Conservation (phyloP, 2,329 filamentous ascomycete species). For the Colletotrichum phormii region DNA sequence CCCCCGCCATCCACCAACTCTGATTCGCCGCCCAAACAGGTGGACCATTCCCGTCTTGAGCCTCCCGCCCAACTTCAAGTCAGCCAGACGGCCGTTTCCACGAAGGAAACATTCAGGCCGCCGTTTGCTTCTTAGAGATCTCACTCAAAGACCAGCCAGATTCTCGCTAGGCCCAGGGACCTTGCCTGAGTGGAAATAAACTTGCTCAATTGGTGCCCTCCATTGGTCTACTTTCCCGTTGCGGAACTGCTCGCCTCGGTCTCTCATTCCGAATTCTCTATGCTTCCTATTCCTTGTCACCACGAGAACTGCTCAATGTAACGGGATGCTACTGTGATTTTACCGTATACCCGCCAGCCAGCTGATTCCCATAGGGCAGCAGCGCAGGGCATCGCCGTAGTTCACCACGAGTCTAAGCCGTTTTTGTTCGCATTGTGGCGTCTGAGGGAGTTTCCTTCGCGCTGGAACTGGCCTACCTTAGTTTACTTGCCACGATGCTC, state of each 20-base stretch:
- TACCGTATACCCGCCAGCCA: neutral
- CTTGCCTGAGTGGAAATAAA: conserved; percentile 13
- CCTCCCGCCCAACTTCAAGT: conserved; percentile 9
- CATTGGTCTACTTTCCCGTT: conserved; percentile 28
- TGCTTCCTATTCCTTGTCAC: neutral
- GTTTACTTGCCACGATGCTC: neutral
- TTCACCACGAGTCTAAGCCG: neutral
- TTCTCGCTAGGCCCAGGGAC: neutral
- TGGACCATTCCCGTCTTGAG: conserved; percentile 13
- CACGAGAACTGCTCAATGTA: neutral
- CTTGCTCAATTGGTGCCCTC: conserved; percentile 42
- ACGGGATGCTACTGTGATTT: neutral
- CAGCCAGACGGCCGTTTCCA: neutral
- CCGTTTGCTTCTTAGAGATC: neutral
- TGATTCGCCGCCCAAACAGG: conserved; percentile 27
- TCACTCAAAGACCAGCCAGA: neutral
- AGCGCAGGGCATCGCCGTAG: neutral
- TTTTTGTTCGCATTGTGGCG: conserved; percentile 12
- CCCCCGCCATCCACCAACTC: conserved; percentile 17
- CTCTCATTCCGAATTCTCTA: neutral
- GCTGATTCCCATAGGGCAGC: neutral
- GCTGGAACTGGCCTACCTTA: neutral
- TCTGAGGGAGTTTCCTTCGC: neutral
- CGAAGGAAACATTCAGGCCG: neutral
- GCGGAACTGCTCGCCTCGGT: neutral